Evolutionary conservation across 768 basidiomycete species (phyloP), one percentile per base, ranked within the genome.

Genomic region (Gymnopilus dilepis): DNA sequence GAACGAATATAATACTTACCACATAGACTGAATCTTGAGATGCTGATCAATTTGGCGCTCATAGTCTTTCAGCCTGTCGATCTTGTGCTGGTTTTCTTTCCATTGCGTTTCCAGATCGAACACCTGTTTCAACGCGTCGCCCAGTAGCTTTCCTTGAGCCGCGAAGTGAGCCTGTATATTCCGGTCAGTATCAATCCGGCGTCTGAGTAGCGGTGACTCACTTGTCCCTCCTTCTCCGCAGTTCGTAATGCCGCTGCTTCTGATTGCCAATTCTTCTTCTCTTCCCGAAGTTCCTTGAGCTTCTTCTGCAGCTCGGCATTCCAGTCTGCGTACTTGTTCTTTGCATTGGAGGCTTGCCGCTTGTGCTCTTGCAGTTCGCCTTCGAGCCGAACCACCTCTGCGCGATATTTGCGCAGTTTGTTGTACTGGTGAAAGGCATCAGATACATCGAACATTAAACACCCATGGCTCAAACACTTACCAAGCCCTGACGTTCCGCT

Each of bases 21-120:
- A 97, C 65, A 94, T 74, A 53, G 84, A 82, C 69, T 94, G 91
- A 69, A 90, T 84, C 58, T 87, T 85, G 42, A 89, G 78, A 61
- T 93, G 84, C 68, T 95, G 91, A 55, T 92, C 89, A 45, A 97
- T 93, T 66, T 92, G 89, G n/a, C 77, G 79, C 70, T 97, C 95
- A 65, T 95, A 97, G 72, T 97, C 94, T 52, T 81, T 78, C 42
- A 97, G 78, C 17, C 91, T 84, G 62, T 89, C 86, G 12, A 97
- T 84, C 70, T 95, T 95, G 68, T 91, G 91, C 61, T 88, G 84
- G 47, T 82, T 88, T 73, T 92, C 92, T 67, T 92, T 91, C 65
- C 83, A 81, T 67, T 88, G 84, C 19, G 92, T 95, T 70, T 89
- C 78, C 30, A 97, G 77, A 55, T 85, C 81, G 67, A 91, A 91